Percentiles rank a stretch among this genome's conserved stretches.
These are phyloP conservation scores for Angomonas deanei DNA, from an alignment of 208 protist species.

Conservation along the genomic window DNA sequence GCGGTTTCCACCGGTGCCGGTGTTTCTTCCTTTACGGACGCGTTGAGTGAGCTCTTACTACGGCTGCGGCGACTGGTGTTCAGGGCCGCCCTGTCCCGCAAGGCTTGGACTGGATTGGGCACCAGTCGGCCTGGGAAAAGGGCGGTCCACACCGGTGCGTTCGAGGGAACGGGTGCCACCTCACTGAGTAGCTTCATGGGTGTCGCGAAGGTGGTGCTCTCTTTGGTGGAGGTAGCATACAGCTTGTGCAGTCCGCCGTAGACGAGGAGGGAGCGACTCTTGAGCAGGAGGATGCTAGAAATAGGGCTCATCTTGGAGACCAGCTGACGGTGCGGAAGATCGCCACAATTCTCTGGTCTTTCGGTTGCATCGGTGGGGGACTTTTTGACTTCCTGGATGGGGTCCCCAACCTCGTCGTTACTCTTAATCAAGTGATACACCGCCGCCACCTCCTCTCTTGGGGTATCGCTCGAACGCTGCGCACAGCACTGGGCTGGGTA, in stretches of 20 bases:
- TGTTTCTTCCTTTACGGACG: neutral
- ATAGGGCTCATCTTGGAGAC: conserved; percentile 11
- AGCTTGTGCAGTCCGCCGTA: conserved; percentile 41
- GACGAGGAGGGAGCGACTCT: conserved; percentile 38
- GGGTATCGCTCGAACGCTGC: conserved; percentile 20
- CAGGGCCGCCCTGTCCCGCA: neutral
- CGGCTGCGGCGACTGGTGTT: neutral
- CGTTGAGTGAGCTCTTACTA: neutral
- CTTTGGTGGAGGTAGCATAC: conserved; percentile 30
- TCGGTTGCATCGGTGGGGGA: neutral
- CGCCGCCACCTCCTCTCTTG: conserved; percentile 13
- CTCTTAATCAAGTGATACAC: conserved; percentile 16
- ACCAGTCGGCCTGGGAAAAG: conserved; percentile 13
- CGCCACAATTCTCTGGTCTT: neutral
- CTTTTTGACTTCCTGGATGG: neutral
- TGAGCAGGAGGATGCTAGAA: conserved; percentile 27
- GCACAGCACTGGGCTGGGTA: conserved; percentile 7
- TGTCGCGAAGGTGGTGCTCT: conserved; percentile 39
- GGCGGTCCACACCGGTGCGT: neutral
- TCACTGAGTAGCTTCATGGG: conserved; percentile 37
- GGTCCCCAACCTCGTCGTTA: neutral
- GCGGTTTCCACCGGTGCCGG: neutral
- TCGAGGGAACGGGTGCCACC: too few relatives aligned
- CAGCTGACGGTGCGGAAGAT: conserved; percentile 23
- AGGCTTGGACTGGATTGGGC: neutral